Base-by-base conservation (phyloP, 208 protist genomes). In the Trypanosoma avium region DNA sequence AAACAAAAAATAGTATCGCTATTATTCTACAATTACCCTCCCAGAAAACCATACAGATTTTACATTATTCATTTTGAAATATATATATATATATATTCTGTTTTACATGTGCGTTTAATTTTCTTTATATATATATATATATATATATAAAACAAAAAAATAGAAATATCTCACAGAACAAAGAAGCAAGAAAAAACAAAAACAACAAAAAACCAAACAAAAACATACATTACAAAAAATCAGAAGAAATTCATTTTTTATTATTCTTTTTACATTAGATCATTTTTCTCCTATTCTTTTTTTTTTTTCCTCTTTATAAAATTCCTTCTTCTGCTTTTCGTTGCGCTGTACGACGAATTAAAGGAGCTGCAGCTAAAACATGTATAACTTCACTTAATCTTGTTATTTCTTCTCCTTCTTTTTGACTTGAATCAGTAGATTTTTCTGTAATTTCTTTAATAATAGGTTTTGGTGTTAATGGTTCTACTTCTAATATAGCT, bases 401-500 rank as follows among this genome's bases (percentile, higher is more conserved):
- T 21, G 75, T 64, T 8, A 64, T 49, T 30, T 74, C 24, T 52
- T 69, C 15, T 38, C 47, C 27, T 6, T 60, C 30, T 10, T 59
- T 38, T 26, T 36, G 0, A n/a, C 19, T 50, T 26, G 42, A 56
- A 12, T 49, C 46, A 2, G 75, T 75, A 26, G 81, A 73, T 61
- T 87, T 80, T 30, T 88, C 48, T 1, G 77, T 77, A 2, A 94
- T 67, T 67, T 94, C 88, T 4, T 77, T 84, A 26, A 94, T 55
- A 10, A 94, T 57, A 12, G 84, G 64, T 24, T 70, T 78, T 12
- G 88, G 88, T 9, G 88, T 94, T 24, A 70, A 36, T 32, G 88
- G 84, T 69, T 94, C 84, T 26, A 83, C 73, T 27, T 77, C 73
- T 10, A 67, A 50, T 35, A 94, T 81, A 2, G 80, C 75, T 13